These are phyloP conservation scores for Galerina marginata DNA, from an alignment of 768 basidiomycete species.

Conservation along the genomic window DNA sequence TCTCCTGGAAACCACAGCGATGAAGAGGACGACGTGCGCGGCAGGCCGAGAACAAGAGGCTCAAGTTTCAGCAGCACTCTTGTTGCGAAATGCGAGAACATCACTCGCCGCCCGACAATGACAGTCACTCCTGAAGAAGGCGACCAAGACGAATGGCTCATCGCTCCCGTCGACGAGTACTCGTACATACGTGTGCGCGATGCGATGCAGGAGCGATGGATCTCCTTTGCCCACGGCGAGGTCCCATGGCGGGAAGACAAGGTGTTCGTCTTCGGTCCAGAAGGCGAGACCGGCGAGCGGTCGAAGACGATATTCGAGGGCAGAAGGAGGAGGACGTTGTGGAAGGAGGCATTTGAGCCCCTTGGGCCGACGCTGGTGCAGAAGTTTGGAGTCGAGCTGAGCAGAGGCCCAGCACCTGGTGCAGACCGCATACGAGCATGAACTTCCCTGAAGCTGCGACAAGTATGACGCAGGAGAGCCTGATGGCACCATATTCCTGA, in stretches of 20 bases:
- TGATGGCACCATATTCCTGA: too few relatives aligned
- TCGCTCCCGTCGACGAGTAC: slow-evolving; percentile 67
- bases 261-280: slow-evolving; percentile 82
- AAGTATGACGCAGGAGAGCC: not conserved
- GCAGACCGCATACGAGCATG: slow-evolving; percentile 16
- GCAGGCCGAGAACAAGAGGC: not conserved
- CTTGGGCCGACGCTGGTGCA: slow-evolving; percentile 70
- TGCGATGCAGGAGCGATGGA: slow-evolving; percentile 75
- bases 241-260: slow-evolving; percentile 69
- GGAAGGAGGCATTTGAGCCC: slow-evolving; percentile 71
- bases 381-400: slow-evolving; percentile 76
- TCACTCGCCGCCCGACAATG: slow-evolving; percentile 1
- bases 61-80: slow-evolving; percentile 17
- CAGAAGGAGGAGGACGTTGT: slow-evolving; percentile 59
- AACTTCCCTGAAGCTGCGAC: too few relatives aligned
- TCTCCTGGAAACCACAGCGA: slow-evolving; percentile 6
- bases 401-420: slow-evolving; percentile 59
- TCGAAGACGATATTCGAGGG: slow-evolving; percentile 68
- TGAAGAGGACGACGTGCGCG: slow-evolving; percentile 8
- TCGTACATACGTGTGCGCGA: slow-evolving; percentile 71
- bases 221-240: slow-evolving; percentile 76
- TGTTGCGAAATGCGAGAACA: slow-evolving; percentile 16
- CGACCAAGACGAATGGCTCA: slow-evolving; percentile 52
- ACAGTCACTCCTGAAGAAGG: not conserved
- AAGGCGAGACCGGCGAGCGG: slow-evolving; percentile 81